These are phyloP conservation scores for Puccinia novopanici DNA, from an alignment of 1,284 basidiomycete species.

Conservation along the genomic window DNA sequence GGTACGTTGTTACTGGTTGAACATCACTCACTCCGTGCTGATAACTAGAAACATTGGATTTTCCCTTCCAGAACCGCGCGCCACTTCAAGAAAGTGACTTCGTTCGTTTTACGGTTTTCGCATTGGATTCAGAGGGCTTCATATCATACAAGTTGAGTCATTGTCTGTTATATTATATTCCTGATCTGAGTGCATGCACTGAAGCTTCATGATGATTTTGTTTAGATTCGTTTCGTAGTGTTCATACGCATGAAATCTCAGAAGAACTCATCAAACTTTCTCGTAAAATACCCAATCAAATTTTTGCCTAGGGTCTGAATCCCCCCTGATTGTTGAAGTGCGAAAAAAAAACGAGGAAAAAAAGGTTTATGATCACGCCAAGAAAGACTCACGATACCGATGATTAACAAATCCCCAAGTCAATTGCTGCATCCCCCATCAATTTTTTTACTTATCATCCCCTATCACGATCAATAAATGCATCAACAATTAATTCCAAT, in stretches of 20 bases:
- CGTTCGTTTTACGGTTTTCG: too few relatives aligned
- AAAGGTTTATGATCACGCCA: neutral
- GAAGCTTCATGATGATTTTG: neutral
- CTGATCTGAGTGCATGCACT: neutral
- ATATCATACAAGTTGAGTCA: neutral
- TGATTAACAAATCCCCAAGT: conserved; percentile 7
- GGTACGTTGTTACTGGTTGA: too few relatives aligned
- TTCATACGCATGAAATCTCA: neutral
- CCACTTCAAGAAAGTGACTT: too few relatives aligned
- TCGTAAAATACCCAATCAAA: neutral
- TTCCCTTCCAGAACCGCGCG: too few relatives aligned
- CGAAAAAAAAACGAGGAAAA: neutral
- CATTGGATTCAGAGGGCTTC: too few relatives aligned
- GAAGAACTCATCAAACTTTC: neutral
- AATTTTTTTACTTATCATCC: conserved; percentile 10
- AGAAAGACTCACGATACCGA: neutral
- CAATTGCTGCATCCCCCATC: conserved; percentile 3
- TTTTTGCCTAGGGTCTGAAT: neutral
- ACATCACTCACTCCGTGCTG: too few relatives aligned
- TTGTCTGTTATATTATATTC: neutral
- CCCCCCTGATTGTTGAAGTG: neutral
- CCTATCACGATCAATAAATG: conserved; percentile 3
- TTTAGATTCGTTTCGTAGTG: neutral
- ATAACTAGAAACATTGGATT: too few relatives aligned
- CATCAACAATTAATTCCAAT: conserved; percentile 5